phyloP scores from a whole-genome alignment of 2,329 filamentous ascomycete species.

The Clarireedia homoeocarpa region DNA sequence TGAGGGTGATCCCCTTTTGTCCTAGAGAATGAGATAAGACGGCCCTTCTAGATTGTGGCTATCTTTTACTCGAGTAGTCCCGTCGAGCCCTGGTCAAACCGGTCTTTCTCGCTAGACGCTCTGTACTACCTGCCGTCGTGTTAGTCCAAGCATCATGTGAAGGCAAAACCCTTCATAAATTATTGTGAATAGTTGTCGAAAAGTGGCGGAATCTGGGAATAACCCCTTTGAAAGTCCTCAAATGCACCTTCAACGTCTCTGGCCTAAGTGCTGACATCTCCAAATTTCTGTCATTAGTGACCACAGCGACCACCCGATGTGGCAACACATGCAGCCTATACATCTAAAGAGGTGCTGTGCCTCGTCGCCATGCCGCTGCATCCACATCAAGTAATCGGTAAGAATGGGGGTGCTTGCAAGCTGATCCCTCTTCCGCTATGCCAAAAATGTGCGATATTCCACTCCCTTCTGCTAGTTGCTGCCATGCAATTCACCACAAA shows the following conservation, averaged over 20 bases:
- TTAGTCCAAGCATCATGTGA: constrained; percentile 9
- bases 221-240: constrained; percentile 2
- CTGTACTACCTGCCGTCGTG: constrained; percentile 3
- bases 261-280: constrained; percentile 7
- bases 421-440: constrained; percentile 7
- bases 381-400: constrained; percentile 11
- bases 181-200: constrained; percentile 9
- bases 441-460: constrained; percentile 2
- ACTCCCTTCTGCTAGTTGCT: constrained; percentile 1
- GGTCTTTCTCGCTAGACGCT: not conserved
- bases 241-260: constrained; percentile 3
- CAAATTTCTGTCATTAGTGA: constrained; percentile 8
- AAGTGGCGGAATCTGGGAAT: constrained; percentile 4
- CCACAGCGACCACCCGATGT: not conserved
- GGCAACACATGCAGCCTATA: constrained; percentile 7
- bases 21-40: constrained; percentile 9
- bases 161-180: constrained; percentile 6
- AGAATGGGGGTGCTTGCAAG: constrained; percentile 5
- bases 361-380: constrained; percentile 8
- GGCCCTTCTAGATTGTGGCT: not conserved
- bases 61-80: not conserved
- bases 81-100: not conserved
- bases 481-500: constrained; percentile 5
- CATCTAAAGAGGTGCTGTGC: constrained; percentile 6
- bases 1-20: not conserved